Conservation (phyloP, 225 moss, liverwort and hornwort genomes). For the Pleurozium schreberi region DNA sequence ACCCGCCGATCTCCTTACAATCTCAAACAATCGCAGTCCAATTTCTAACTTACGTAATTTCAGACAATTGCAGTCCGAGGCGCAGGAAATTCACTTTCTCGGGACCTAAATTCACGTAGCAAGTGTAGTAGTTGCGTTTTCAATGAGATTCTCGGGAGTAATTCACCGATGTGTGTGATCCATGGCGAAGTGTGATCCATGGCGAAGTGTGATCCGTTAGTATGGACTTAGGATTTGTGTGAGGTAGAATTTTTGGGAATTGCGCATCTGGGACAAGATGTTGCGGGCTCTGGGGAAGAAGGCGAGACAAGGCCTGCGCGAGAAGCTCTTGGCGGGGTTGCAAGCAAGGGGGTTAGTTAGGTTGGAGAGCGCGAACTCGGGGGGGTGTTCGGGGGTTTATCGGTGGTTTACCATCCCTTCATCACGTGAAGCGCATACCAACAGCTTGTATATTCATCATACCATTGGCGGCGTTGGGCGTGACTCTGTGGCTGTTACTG, state of each 20-base stretch:
- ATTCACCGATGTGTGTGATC: neutral
- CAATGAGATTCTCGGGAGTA: neutral
- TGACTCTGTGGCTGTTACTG: constrained; percentile 58
- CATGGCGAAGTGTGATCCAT: neutral
- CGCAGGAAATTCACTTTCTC: neutral
- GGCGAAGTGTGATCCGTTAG: neutral
- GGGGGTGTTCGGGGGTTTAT: neutral
- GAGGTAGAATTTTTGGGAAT: neutral
- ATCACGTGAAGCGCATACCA: constrained; percentile 37
- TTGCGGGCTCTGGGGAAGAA: constrained; percentile 40
- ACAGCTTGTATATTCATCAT: constrained; percentile 67
- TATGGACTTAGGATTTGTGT: neutral
- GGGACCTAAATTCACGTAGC: neutral
- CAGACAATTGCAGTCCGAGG: neutral
- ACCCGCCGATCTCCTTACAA: neutral
- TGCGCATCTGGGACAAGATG: constrained; percentile 1
- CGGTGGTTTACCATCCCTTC: constrained; percentile 8
- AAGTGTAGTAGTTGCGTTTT: neutral
- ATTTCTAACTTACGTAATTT: neutral
- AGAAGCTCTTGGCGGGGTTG: constrained; percentile 18
- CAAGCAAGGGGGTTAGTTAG: neutral
- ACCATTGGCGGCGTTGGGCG: constrained; percentile 66
- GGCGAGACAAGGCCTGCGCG: constrained; percentile 22
- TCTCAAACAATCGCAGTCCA: neutral
- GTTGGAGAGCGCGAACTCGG: neutral